phyloP scores from a whole-genome alignment of 2,329 filamentous ascomycete genomes.

The Monilinia laxa region DNA sequence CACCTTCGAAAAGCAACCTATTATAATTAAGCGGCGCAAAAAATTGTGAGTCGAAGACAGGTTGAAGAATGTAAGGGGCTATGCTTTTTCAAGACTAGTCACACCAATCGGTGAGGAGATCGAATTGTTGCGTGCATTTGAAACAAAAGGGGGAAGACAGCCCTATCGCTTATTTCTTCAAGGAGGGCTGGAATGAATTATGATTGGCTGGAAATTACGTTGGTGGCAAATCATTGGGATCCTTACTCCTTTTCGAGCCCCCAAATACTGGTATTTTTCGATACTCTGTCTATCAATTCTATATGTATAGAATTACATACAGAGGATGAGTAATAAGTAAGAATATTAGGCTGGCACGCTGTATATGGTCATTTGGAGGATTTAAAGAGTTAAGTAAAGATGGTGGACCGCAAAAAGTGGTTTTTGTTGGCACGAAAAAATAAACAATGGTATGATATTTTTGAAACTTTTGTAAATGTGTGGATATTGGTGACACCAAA shows the following conservation, averaged over 20 bases:
- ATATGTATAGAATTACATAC: not conserved
- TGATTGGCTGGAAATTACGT: not conserved
- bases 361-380: not conserved
- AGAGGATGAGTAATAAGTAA: not conserved
- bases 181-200: not conserved
- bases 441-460: not conserved
- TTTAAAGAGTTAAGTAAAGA: not conserved
- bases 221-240: not conserved
- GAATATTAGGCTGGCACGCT: not conserved
- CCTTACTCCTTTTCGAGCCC: not conserved
- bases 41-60: no score
- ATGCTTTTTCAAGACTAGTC: not conserved
- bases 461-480: not conserved
- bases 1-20: not conserved
- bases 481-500: not conserved
- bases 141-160: slow-evolving; percentile 10
- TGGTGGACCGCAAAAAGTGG: no score
- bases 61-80: no score
- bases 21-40: no score
- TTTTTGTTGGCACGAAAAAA: not conserved
- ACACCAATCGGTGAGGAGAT: not conserved
- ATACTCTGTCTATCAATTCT: not conserved
- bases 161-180: slow-evolving; percentile 14
- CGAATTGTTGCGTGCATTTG: not conserved
- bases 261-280: not conserved